phyloP scores from a whole-genome alignment of 192 early-diverging fungal genomes.

The Neocallimastix lanati region DNA sequence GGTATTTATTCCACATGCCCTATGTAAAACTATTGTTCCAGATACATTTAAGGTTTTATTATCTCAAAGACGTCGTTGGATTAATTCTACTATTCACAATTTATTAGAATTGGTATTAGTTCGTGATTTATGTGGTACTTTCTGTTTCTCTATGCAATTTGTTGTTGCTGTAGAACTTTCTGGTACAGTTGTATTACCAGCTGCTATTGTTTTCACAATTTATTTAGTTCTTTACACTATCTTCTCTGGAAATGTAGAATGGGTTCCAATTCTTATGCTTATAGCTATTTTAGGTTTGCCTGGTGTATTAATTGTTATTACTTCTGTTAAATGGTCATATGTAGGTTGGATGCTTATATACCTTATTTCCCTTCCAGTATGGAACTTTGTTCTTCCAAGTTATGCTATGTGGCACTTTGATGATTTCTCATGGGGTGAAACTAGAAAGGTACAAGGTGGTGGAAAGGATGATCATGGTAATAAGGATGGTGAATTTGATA shows the following conservation, averaged over 20 bases:
- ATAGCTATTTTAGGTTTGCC: slow-evolving; percentile 74
- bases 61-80: slow-evolving; percentile 85
- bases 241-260: slow-evolving; percentile 8
- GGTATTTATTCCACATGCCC: slow-evolving; percentile 55
- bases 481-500: slow-evolving; percentile 18
- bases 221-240: slow-evolving; percentile 38
- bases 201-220: slow-evolving; percentile 71
- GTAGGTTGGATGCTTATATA: slow-evolving; percentile 77
- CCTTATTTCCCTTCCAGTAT: slow-evolving; percentile 36
- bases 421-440: slow-evolving; percentile 98
- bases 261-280: slow-evolving; percentile 49
- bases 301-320: slow-evolving; percentile 75
- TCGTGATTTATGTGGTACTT: slow-evolving; percentile 85
- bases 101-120: slow-evolving; percentile 80
- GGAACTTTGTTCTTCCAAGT: slow-evolving; percentile 47
- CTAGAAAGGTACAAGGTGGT: slow-evolving; percentile 61
- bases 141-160: slow-evolving; percentile 90
- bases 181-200: slow-evolving; percentile 80
- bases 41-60: slow-evolving; percentile 56
- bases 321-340: slow-evolving; percentile 63
- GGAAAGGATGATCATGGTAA: slow-evolving; percentile 29
- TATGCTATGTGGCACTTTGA: slow-evolving; percentile 99
- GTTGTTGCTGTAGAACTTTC: slow-evolving; percentile 87
- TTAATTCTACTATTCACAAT: slow-evolving; percentile 94
- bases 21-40: slow-evolving; percentile 64